Evolutionary conservation across 106 monocot species (phyloP).

Genomic region (Dactylorhiza incarnata): DNA sequence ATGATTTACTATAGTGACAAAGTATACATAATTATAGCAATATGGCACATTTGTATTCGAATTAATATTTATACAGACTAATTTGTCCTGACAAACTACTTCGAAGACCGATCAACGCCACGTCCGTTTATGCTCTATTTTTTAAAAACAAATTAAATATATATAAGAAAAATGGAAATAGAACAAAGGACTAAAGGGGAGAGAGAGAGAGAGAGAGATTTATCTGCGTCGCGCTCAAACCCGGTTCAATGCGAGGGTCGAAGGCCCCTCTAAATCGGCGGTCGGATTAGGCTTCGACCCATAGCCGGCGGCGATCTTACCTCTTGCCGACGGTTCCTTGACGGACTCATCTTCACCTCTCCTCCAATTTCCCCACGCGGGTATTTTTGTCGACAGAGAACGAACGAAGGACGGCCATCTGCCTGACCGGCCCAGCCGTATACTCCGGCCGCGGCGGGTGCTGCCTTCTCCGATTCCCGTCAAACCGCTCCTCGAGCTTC

Average conservation of each 20-base stretch:
- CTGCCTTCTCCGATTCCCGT: conserved; percentile 20
- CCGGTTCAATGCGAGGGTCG: conserved; percentile 7
- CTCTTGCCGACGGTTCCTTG: conserved; percentile 29
- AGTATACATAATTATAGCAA: too few species aligned
- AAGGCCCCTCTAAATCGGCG: background rate
- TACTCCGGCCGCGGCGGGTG: conserved; percentile 17
- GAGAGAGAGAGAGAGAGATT: background rate
- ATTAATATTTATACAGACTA: too few species aligned
- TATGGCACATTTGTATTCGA: too few species aligned
- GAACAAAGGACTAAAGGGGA: background rate
- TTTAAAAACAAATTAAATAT: background rate
- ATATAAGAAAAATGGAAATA: background rate
- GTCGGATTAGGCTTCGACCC: background rate
- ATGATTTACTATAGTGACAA: too few species aligned
- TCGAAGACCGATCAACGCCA: background rate
- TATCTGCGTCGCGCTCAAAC: background rate
- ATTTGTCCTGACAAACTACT: background rate
- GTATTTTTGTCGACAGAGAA: conserved; percentile 29
- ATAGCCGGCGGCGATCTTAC: conserved; percentile 8
- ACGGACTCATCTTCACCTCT: conserved; percentile 12
- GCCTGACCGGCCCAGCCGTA: conserved; percentile 33
- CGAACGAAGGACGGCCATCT: conserved; percentile 48
- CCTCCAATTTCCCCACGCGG: conserved; percentile 28
- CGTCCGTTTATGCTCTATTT: background rate
- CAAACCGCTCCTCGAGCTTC: conserved; percentile 28